A percentile compares a stretch with the other conserved stretches of the same genome.
Conservation (phyloP, 306 rosid genomes). For the Vachellia collinsii region DNA sequence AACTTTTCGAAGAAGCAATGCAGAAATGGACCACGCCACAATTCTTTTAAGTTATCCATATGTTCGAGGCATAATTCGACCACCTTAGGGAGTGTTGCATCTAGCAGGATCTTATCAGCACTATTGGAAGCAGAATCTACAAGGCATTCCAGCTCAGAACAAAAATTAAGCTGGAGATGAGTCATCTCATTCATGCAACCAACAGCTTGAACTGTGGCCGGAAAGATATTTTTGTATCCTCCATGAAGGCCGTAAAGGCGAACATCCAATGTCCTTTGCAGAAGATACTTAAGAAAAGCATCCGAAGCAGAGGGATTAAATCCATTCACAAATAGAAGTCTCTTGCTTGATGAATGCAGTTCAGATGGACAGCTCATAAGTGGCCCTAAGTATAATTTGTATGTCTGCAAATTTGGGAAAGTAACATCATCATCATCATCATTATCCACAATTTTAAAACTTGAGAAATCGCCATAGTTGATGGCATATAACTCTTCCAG, state of each 20-base stretch:
- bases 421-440: neutral
- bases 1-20: constrained; percentile 20
- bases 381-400: constrained; percentile 10
- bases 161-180: neutral
- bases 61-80: neutral
- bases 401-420: constrained; percentile 9
- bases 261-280: constrained; percentile 6
- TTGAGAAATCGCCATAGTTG: constrained; percentile 4
- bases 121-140: neutral
- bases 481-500: constrained; percentile 23
- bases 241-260: neutral
- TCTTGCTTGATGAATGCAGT: neutral
- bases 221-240: constrained; percentile 22
- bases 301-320: neutral
- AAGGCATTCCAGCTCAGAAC: constrained; percentile 17
- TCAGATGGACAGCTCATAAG: neutral
- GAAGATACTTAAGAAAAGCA: constrained; percentile 1
- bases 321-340: neutral
- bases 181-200: constrained; percentile 13
- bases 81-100: neutral
- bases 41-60: neutral
- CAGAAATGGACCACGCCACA: constrained; percentile 10
- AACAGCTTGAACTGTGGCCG: constrained; percentile 1
- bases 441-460: neutral
- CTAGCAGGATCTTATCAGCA: neutral